phyloP scores from a whole-genome alignment of 176 grass and related monocot genomes.

The Musa acuminata region DNA sequence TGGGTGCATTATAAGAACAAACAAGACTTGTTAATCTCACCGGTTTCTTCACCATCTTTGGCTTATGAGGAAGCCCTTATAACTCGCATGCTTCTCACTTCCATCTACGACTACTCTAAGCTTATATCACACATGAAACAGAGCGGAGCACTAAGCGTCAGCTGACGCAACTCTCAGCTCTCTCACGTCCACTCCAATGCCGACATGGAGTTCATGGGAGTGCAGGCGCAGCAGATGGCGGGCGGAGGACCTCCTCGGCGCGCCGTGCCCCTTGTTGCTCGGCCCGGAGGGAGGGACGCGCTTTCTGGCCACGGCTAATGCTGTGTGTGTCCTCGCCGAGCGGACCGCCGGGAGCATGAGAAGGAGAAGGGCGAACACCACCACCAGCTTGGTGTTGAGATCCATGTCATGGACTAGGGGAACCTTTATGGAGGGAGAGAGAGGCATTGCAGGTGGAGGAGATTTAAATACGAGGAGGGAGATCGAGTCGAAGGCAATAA shows the following conservation, averaged over 20 bases:
- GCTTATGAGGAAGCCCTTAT: no score
- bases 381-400: background rate
- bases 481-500: background rate
- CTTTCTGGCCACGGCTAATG: background rate
- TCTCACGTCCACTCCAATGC: background rate
- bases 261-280: background rate
- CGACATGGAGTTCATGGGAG: background rate
- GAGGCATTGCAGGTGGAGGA: background rate
- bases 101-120: no score
- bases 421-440: background rate
- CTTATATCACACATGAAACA: no score
- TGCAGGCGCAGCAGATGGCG: background rate
- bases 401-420: background rate
- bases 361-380: background rate
- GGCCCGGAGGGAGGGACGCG: background rate
- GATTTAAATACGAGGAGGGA: background rate
- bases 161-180: background rate
- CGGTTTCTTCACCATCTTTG: no score
- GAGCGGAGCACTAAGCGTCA: no score
- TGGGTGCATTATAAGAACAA: no score
- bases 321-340: background rate
- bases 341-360: background rate
- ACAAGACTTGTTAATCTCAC: no score
- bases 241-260: background rate
- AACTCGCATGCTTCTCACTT: no score